Evolutionary conservation across 345 rosid species (phyloP).

Genomic region (Bruguiera sexangula): DNA sequence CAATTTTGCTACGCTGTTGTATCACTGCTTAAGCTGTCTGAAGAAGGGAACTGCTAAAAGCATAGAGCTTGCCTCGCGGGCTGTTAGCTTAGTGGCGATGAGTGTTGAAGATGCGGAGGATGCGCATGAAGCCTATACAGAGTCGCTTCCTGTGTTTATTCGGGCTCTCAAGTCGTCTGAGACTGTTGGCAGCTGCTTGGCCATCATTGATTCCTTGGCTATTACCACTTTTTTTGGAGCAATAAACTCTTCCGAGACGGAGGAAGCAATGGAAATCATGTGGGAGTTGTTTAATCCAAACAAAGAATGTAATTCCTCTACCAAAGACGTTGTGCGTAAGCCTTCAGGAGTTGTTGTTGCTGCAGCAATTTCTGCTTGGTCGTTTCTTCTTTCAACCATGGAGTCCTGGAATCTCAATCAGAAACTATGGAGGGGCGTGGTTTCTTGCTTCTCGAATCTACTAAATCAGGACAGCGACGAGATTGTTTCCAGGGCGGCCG

Average conservation of each 20-base stretch:
- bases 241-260: not conserved
- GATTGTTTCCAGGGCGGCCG: conserved; percentile 3
- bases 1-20: conserved; percentile 1
- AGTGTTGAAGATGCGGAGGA: not conserved
- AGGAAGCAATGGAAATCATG: not conserved
- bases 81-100: not conserved
- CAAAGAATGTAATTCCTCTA: no score
- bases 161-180: not conserved
- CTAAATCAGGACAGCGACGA: not conserved
- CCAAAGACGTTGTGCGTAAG: no score
- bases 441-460: not conserved
- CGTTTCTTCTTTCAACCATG: conserved; percentile 10
- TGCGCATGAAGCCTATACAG: conserved; percentile 9
- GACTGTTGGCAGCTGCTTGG: no score
- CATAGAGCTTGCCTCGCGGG: not conserved
- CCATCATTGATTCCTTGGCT: not conserved
- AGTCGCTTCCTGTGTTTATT: not conserved
- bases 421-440: not conserved
- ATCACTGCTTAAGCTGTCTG: conserved; percentile 1
- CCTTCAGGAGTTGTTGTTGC: not conserved
- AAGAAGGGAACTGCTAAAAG: not conserved
- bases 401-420: not conserved
- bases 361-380: conserved; percentile 17
- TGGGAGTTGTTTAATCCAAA: not conserved
- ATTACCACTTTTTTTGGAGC: not conserved